These are phyloP conservation scores for Paraglomus occultum DNA, from an alignment of 192 early-diverging fungal species.

Conservation along the genomic window DNA sequence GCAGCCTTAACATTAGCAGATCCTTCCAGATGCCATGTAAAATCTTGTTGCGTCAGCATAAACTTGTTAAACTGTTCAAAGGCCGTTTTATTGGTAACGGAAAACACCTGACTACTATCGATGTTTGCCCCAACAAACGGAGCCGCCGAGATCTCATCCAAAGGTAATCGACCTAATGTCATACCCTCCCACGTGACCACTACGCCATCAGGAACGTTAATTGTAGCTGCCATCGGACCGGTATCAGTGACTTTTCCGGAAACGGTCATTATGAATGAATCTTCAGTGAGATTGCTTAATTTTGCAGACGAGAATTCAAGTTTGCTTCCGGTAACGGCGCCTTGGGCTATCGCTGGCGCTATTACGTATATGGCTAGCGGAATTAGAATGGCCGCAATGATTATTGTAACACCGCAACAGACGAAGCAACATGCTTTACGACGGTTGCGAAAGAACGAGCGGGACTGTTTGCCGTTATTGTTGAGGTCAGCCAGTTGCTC, in stretches of 20 bases:
- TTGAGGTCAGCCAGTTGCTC: too few species aligned
- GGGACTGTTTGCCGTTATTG: too few species aligned
- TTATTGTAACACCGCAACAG: slow-evolving; percentile 47
- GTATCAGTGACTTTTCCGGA: slow-evolving; percentile 35
- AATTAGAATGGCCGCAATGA: slow-evolving; percentile 48
- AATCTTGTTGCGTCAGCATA: slow-evolving; percentile 46
- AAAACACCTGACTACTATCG: slow-evolving; percentile 36
- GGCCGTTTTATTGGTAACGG: slow-evolving; percentile 38
- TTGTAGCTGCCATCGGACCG: slow-evolving; percentile 49
- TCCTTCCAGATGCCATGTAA: slow-evolving; percentile 49
- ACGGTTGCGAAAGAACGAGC: slow-evolving; percentile 3
- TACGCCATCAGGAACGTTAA: slow-evolving; percentile 41
- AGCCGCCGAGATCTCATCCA: slow-evolving; percentile 37
- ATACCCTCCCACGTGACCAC: slow-evolving; percentile 37
- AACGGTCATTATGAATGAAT: neutral
- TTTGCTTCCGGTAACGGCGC: slow-evolving; percentile 41
- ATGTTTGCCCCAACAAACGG: slow-evolving; percentile 41
- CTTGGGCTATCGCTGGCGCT: slow-evolving; percentile 54
- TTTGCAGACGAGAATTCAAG: slow-evolving; percentile 34
- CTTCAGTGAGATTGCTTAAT: slow-evolving; percentile 3
- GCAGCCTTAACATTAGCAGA: slow-evolving; percentile 43
- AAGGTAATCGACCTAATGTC: slow-evolving; percentile 37
- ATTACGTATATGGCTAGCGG: slow-evolving; percentile 51
- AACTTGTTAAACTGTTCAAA: slow-evolving; percentile 48
- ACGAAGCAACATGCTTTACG: slow-evolving; percentile 41